These are phyloP conservation scores for Russula sp. DNA, from an alignment of 768 basidiomycete species.

Conservation along the genomic window DNA sequence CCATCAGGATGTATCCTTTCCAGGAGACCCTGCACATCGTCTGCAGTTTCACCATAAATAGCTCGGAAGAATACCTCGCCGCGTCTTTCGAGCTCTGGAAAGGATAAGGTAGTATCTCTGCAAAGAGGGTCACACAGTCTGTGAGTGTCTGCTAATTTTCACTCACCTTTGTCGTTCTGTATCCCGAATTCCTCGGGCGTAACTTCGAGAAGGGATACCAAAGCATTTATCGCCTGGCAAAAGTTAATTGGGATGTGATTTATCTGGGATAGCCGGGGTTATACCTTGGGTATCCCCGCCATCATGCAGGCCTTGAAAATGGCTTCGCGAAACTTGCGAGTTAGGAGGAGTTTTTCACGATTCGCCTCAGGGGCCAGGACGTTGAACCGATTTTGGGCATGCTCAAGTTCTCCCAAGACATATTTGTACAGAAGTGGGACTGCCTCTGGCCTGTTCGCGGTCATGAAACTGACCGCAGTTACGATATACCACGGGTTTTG, in stretches of 20 bases:
- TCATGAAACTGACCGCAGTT: constrained; percentile 54
- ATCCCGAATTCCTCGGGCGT: constrained; percentile 52
- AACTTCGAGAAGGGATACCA: constrained; percentile 49
- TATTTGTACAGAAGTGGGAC: constrained; percentile 54
- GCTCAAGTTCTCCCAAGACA: constrained; percentile 46
- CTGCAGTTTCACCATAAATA: constrained; percentile 57
- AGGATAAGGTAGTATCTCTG: constrained; percentile 45
- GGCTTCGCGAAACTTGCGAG: constrained; percentile 57
- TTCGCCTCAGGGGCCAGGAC: constrained; percentile 29
- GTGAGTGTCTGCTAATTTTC: constrained; percentile 30
- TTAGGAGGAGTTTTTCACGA: constrained; percentile 45
- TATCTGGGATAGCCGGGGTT: neutral
- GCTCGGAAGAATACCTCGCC: constrained; percentile 47
- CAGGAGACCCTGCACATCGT: constrained; percentile 47
- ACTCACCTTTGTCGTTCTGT: constrained; percentile 46
- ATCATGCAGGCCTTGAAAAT: constrained; percentile 60
- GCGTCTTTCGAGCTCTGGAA: constrained; percentile 43
- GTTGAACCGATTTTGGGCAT: constrained; percentile 29
- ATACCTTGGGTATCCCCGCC: constrained; percentile 56
- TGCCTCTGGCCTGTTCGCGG: constrained; percentile 57
- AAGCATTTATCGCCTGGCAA: constrained; percentile 54
- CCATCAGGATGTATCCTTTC: constrained; percentile 58
- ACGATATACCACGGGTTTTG: constrained; percentile 60
- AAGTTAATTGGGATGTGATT: constrained; percentile 7
- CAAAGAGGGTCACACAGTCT: neutral